Evolutionary conservation across 768 basidiomycete genomes (phyloP).

Genomic region (Collybia sp.): DNA sequence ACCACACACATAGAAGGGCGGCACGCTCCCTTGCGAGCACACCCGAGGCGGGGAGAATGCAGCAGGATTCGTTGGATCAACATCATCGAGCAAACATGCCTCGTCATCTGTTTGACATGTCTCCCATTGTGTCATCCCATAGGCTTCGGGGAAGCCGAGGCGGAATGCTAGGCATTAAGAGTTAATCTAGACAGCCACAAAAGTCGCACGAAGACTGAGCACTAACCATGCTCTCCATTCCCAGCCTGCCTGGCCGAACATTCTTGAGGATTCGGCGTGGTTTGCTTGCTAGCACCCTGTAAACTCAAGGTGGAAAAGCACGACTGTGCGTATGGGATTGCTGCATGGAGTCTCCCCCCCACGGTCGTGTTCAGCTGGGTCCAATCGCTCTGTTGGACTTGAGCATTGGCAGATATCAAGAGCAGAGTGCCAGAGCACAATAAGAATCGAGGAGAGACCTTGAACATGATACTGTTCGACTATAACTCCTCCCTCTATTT

Average conservation of each 20-base stretch:
- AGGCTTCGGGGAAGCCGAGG: conserved; percentile 10
- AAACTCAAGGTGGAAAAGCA: neutral
- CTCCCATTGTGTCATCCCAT: conserved; percentile 45
- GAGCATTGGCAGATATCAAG: no score
- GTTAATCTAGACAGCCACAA: neutral
- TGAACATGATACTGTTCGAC: no score
- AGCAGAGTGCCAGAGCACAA: no score
- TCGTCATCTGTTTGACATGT: conserved; percentile 43
- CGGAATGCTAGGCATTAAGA: neutral
- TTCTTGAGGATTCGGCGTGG: neutral
- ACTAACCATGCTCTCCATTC: neutral
- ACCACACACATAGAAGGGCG: conserved; percentile 31
- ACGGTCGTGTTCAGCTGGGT: neutral
- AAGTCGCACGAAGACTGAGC: neutral
- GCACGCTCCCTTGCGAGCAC: conserved; percentile 33
- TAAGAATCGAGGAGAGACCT: no score
- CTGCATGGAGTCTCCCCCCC: neutral
- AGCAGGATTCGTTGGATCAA: conserved; percentile 21
- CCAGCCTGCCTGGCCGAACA: neutral
- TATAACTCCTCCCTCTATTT: no score
- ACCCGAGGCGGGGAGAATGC: conserved; percentile 17
- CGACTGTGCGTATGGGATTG: neutral
- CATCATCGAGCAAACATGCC: conserved; percentile 43
- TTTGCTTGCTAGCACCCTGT: no score
- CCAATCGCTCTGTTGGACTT: neutral